Conservation (phyloP, 805 yeast genomes). For the Hanseniaspora mollemarum region DNA sequence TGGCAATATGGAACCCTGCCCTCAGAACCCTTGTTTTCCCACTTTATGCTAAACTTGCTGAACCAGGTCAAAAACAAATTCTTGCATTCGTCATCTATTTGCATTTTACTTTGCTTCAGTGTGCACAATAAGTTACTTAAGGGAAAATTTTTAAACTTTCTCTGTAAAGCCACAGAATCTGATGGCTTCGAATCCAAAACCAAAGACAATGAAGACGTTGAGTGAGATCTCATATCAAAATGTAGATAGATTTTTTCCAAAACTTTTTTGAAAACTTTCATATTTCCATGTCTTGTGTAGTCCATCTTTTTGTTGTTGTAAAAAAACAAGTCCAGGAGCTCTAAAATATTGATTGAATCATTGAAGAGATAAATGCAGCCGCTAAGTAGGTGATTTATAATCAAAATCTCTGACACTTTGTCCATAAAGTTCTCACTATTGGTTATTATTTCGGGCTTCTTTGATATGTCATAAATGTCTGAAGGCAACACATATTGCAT, state of each 20-base stretch:
- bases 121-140: neutral
- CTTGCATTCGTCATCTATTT: neutral
- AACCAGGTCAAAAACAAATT: neutral
- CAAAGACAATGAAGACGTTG: neutral
- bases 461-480: slow-evolving; percentile 5
- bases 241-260: slow-evolving; percentile 4
- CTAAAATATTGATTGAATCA: slow-evolving; percentile 1
- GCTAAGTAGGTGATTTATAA: neutral
- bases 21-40: neutral
- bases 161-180: neutral
- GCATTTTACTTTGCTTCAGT: neutral
- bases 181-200: neutral
- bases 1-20: slow-evolving; percentile 1
- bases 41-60: neutral
- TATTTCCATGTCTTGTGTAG: slow-evolving; percentile 10
- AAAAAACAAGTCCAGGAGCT: neutral
- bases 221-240: slow-evolving; percentile 5
- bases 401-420: slow-evolving; percentile 8
- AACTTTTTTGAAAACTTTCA: slow-evolving; percentile 7
- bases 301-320: slow-evolving; percentile 13
- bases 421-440: slow-evolving; percentile 14
- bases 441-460: slow-evolving; percentile 1
- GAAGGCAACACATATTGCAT: slow-evolving; percentile 4
- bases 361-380: neutral
- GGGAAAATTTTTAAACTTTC: neutral